phyloP scores from a whole-genome alignment of 208 protist species.

The Trichomonas tenax region DNA sequence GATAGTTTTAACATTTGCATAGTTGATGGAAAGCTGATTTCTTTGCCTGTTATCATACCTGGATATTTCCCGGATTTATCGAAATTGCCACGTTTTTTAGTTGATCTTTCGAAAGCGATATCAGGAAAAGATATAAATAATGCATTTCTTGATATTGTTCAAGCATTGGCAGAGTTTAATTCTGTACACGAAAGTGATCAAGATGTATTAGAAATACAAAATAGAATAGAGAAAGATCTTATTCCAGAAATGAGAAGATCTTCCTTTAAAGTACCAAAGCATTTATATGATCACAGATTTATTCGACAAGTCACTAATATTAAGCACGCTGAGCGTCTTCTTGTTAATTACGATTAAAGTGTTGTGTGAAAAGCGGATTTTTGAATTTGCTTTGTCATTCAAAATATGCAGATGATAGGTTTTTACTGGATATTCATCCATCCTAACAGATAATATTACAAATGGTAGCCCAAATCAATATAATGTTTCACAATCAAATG shows the following conservation, averaged over 20 bases:
- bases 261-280: not conserved
- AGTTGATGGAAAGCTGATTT: not conserved
- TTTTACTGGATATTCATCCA: no score
- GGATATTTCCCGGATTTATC: not conserved
- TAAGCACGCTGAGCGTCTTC: not conserved
- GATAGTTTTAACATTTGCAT: not conserved
- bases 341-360: no score
- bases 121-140: not conserved
- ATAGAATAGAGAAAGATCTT: not conserved
- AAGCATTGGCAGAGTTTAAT: not conserved
- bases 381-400: no score
- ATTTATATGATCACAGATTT: not conserved
- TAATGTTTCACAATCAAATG: no score
- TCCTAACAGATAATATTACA: no score
- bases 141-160: not conserved
- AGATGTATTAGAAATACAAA: not conserved
- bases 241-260: not conserved
- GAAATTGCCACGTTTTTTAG: not conserved
- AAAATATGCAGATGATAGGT: no score
- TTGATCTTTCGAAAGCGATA: not conserved
- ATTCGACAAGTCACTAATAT: not conserved
- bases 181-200: not conserved
- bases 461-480: no score
- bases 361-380: no score
- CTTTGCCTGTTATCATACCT: not conserved